Evolutionary conservation across 257 asterid species (phyloP), one percentile per base, ranked within the genome.

Genomic region (Misopates orontium): DNA sequence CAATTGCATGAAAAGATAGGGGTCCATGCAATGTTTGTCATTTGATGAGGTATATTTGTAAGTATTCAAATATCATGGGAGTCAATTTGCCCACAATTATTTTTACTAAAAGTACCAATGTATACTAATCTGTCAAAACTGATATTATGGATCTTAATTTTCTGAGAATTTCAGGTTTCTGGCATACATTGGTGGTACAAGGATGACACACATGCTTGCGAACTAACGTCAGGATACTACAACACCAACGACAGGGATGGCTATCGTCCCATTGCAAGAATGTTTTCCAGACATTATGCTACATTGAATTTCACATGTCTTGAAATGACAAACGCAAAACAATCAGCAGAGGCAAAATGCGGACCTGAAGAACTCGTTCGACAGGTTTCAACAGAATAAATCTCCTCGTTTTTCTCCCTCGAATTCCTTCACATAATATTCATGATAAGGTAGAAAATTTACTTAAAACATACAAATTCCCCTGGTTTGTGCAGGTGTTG

Each of bases 131-230:
- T 17, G 10, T 60, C 14, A 14, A 47, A 49, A 6, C 31, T 25
- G 17, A 16, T 47, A 17, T n/a, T 1, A 44, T 2, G 1, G 41
- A 11, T 22, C 9, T 32, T 5, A 32, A 40, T 64, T 16, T 20
- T 21, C 25, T 10, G 0, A 22, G 23, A 21, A 11, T 23, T 56
- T 63, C 70, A 90, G 96, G 85, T 90, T 45, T 80, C 96, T 19
- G 95, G 95, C 14, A 82, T 86, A 66, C 90, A 87, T 62, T 90
- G 97, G 97, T 90, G 96, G 97, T 90, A 84, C 75, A 70, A 49
- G 23, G 88, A 90, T 53, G 77, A 83, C 19, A 85, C 92, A 22
- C 97, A 87, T 15, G 97, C 97, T 8, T 83, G 96, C 10, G 97
- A 90, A 79, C 53, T 90, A 66, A 88, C 97, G 6, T 82, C 84